Base-by-base conservation (phyloP, 1,139 yeast genomes). In the Taiozyma sp. region DNA sequence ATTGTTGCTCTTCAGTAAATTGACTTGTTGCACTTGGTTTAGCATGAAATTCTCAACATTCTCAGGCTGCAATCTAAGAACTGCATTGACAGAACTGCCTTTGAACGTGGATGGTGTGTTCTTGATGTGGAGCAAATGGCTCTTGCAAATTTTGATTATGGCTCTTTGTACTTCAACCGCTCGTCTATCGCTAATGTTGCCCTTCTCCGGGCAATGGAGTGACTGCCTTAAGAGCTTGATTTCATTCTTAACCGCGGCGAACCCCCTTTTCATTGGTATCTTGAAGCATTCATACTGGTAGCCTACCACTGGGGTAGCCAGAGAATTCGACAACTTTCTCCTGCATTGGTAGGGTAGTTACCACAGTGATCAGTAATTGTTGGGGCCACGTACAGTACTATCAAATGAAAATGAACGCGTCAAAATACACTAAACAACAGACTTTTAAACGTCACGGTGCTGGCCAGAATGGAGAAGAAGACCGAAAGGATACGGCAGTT, bases 401-500 rank as follows among this genome's bases (percentile, higher is more conserved):
- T 19, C 4, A 22, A 8, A 19, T 38, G n/a, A 22, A 19, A 36
- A 16, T 16, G 40, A 36, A 8, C 41, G 41, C 24, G 41, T 38
- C 14, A 38, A 10, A 19, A 32, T 32, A 14, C 6, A 38, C 13
- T 16, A 38, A 19, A 38, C 14, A 38, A 3, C 16, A 19, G 24
- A 19, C 24, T 9, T 4, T 19, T 7, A 3, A 12, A 8, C 24
- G 10, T 13, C 41, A 22, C 41, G 9, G 16, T 4, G 36, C 6
- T n/a, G 6, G 24, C 24, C 24, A 19, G 8, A 4, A 22, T 42
- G 49, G 30, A 43, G 9, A 43, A 27, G 12, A 47, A 42, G 41
- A 41, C 48, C 22, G 30, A 28, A 6, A 28, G 51, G 16, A 42
- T 50, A 44, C 53, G 53, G 43, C 51, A 38, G 22, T 48, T 47